Evolutionary conservation across 2,329 filamentous ascomycete species (phyloP).

Genomic region (Coniochaeta ligniaria): DNA sequence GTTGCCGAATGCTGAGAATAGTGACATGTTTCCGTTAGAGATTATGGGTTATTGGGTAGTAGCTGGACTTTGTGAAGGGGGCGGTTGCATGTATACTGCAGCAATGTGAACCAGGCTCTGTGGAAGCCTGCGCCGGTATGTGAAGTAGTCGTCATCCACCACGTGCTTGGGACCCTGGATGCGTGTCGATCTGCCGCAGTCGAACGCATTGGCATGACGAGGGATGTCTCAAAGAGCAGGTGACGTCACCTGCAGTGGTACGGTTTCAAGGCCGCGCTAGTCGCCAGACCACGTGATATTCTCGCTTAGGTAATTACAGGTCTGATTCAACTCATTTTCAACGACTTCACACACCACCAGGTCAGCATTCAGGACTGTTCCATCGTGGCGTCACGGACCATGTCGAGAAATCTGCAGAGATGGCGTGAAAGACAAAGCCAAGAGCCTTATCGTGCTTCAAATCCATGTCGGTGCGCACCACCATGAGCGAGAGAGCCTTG

Average conservation of each 20-base stretch:
- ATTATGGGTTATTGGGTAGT: neutral
- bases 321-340: too few species aligned
- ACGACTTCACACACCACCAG: neutral
- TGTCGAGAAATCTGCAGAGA: neutral
- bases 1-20: neutral
- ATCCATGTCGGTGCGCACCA: neutral
- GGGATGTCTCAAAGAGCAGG: neutral
- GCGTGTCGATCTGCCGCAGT: neutral
- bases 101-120: neutral
- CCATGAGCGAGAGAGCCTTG: neutral
- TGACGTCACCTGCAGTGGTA: neutral
- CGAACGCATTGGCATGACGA: neutral
- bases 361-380: neutral
- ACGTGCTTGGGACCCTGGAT: neutral
- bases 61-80: neutral
- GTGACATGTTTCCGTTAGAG: neutral
- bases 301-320: too few species aligned
- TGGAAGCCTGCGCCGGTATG: neutral
- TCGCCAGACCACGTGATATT: neutral
- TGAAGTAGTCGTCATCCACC: neutral
- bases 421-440: neutral
- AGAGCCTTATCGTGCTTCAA: neutral
- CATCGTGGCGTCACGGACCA: neutral
- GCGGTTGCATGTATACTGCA: neutral
- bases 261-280: neutral